phyloP scores from a whole-genome alignment of 2,329 filamentous ascomycete species.

The Raffaelea ambrosiae region DNA sequence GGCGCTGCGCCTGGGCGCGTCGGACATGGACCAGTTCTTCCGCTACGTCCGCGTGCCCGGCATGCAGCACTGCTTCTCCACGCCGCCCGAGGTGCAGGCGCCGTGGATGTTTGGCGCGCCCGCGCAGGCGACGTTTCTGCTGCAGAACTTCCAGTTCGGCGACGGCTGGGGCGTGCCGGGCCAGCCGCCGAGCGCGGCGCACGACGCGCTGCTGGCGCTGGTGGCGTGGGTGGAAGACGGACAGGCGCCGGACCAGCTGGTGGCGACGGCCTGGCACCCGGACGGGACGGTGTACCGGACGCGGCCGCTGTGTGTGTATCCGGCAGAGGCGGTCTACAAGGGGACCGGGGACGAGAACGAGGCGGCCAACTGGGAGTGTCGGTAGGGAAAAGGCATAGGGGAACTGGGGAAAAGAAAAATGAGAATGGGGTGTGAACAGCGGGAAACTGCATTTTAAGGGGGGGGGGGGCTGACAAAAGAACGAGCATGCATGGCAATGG shows the following conservation, averaged over 20 bases:
- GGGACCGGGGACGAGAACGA: constrained; percentile 20
- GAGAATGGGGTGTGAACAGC: too few relatives aligned
- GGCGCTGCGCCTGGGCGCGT: too few relatives aligned
- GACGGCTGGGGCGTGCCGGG: constrained; percentile 26
- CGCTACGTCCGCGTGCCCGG: constrained; percentile 44
- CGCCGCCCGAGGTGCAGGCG: constrained; percentile 20
- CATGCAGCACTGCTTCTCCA: constrained; percentile 38
- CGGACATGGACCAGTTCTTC: constrained; percentile 39
- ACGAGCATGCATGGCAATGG: too few relatives aligned
- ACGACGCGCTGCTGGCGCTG: constrained; percentile 29
- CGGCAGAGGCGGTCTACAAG: constrained; percentile 20
- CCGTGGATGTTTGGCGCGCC: constrained; percentile 21
- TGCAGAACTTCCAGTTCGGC: background rate
- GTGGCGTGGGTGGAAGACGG: constrained; percentile 29
- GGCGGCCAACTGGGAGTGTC: constrained; percentile 21
- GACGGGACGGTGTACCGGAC: constrained; percentile 26
- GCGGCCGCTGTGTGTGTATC: constrained; percentile 30
- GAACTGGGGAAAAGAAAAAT: too few relatives aligned
- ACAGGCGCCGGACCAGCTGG: constrained; percentile 14
- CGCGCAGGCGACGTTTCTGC: too few relatives aligned
- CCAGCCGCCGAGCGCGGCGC: constrained; percentile 21
- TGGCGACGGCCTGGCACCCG: constrained; percentile 16
- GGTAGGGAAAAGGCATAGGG: too few relatives aligned
- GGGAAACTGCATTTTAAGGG: too few relatives aligned
- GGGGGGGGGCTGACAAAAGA: too few relatives aligned